Conservation (phyloP, 352 stramenopile genomes). For the Achlya hypogyna region DNA sequence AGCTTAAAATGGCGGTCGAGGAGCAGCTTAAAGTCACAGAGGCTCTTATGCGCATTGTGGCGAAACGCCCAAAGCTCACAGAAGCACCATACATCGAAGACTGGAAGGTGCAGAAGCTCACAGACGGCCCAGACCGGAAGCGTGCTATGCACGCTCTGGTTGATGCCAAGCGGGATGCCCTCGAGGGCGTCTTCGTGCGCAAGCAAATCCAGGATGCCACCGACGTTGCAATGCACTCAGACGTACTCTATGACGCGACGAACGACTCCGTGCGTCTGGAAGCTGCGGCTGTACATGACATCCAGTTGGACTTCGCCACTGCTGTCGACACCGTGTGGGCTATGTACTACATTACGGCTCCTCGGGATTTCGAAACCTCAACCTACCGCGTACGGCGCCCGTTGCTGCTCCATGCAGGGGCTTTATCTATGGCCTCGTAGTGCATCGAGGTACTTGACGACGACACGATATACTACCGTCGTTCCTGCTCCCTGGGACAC, state of each 20-base stretch:
- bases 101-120: neutral
- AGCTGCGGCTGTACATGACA: neutral
- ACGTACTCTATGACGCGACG: neutral
- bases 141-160: neutral
- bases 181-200: neutral
- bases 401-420: neutral
- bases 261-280: neutral
- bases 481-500: neutral
- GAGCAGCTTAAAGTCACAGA: conserved; percentile 8
- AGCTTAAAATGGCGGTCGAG: conserved; percentile 11
- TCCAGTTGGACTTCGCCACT: neutral
- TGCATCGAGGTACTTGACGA: neutral
- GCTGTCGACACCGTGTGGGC: neutral
- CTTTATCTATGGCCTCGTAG: neutral
- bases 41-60: neutral
- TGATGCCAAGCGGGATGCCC: neutral
- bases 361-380: neutral
- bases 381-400: neutral
- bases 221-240: neutral
- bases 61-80: conserved; percentile 8
- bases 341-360: neutral
- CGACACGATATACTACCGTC: neutral
- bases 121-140: neutral
- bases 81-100: neutral
- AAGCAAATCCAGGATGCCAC: neutral